Base-by-base conservation (phyloP, 805 yeast species). In the Sugiyamaella chiloensis region DNA sequence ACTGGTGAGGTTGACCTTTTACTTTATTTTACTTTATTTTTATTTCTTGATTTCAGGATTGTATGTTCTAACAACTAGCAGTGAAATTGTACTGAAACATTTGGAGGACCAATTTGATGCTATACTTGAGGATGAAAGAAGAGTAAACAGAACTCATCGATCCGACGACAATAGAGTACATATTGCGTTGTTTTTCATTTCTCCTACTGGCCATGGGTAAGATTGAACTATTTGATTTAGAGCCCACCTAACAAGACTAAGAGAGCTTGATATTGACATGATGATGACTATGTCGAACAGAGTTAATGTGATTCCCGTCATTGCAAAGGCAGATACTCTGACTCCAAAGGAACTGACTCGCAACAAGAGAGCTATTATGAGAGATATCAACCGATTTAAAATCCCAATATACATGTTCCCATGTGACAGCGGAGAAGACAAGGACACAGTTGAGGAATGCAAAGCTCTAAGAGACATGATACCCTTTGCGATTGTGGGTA, bases 71-170 rank as follows among this genome's bases (percentile, higher is more conserved):
- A 23, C 36, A 14, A 8, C 9, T 35, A 48, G 55, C 40, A 68
- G 72, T 36, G 51, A 52, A 1, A 64, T 75, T 46, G 73, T 86
- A 45, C 75, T 75, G 46, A 72, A 72, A 29, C 83, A 79, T 63
- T 69, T 86, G 48, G 87, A 83, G 61, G 74, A 69, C 47, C 88
- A 84, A 62, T 85, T 83, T 61, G 89, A 85, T 55, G 72, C 54
- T 12, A 62, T 86, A 0, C 73, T 89, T 40, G 87, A 87, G 1
- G 96, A 89, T 63, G 96, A 89, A 64, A 85, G 93, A 1, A 75
- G 91, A 53, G 87, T 89, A 54, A 77, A 78, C 65, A 82, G 97
- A 74, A 87, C 87, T 62, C 96, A 96, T 21, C 8, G 24, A n/a
- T 78, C 79, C 50, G 71, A 70, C 32, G 95, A 86, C 65, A 79